Percentiles rank a stretch among this genome's conserved stretches.
Evolutionary conservation across 768 basidiomycete genomes (phyloP).

Genomic region (Wakefieldia striispora): DNA sequence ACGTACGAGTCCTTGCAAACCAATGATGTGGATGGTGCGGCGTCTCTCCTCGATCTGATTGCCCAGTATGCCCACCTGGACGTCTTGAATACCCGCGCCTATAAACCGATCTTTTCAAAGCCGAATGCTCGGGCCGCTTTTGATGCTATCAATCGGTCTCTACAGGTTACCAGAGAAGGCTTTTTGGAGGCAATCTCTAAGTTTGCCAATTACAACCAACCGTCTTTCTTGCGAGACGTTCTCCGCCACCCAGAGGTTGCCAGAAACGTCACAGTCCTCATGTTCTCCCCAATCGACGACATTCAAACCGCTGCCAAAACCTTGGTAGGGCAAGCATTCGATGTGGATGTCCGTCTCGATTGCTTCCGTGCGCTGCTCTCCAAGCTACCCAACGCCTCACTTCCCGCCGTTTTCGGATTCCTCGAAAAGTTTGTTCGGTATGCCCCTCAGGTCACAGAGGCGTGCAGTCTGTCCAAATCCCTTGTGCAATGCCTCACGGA

Average conservation of each 20-base stretch:
- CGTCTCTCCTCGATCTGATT: slow-evolving; percentile 55
- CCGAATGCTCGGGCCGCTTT: slow-evolving; percentile 37
- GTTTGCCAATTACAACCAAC: slow-evolving; percentile 61
- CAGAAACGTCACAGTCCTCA: slow-evolving; percentile 58
- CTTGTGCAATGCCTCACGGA: slow-evolving; percentile 93
- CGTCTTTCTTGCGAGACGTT: slow-evolving; percentile 50
- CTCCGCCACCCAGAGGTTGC: slow-evolving; percentile 56
- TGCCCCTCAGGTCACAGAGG: slow-evolving; percentile 71
- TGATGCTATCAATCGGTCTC: slow-evolving; percentile 57
- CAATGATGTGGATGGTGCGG: slow-evolving; percentile 57
- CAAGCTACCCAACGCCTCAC: slow-evolving; percentile 59
- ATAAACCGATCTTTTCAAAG: slow-evolving; percentile 37
- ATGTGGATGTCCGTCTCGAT: slow-evolving; percentile 85
- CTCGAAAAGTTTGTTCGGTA: slow-evolving; percentile 63
- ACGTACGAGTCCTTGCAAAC: slow-evolving; percentile 59
- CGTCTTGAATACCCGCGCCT: slow-evolving; percentile 51
- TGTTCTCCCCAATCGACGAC: slow-evolving; percentile 80
- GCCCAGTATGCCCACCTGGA: slow-evolving; percentile 68
- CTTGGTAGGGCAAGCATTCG: slow-evolving; percentile 81
- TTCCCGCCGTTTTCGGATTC: slow-evolving; percentile 71
- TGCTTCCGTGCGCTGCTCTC: slow-evolving; percentile 79
- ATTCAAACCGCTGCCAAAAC: slow-evolving; percentile 75
- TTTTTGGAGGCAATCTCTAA: slow-evolving; percentile 62
- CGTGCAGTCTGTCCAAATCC: slow-evolving; percentile 83
- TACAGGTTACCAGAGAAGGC: slow-evolving; percentile 56